Evolutionary conservation across 768 basidiomycete species (phyloP).

Genomic region (Leucocoprinus sp.): DNA sequence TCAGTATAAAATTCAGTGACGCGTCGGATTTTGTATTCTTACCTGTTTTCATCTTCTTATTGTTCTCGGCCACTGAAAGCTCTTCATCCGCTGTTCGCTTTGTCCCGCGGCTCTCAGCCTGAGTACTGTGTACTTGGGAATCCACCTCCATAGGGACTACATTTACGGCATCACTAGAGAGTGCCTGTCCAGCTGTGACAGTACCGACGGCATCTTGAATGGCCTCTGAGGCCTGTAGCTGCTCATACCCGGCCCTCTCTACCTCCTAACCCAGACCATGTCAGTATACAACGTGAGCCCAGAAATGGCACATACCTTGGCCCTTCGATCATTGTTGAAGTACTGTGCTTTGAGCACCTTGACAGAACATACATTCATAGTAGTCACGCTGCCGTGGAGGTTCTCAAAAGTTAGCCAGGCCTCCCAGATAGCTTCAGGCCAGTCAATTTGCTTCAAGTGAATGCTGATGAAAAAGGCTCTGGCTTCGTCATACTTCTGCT

Average conservation of each 20-base stretch:
- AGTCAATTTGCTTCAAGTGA: slow-evolving; percentile 72
- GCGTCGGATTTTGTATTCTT: slow-evolving; percentile 16
- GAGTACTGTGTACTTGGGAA: neutral
- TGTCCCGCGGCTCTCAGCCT: slow-evolving; percentile 27
- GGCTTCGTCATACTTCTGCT: slow-evolving; percentile 47
- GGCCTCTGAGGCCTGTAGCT: neutral
- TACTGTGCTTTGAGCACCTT: slow-evolving; percentile 58
- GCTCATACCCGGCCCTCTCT: slow-evolving; percentile 35
- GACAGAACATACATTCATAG: slow-evolving; percentile 53
- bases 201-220: slow-evolving; percentile 42
- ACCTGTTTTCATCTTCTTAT: slow-evolving; percentile 62
- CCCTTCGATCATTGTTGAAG: slow-evolving; percentile 53
- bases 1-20: neutral
- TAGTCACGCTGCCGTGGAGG: slow-evolving; percentile 63
- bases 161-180: slow-evolving; percentile 25
- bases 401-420: slow-evolving; percentile 88
- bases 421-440: slow-evolving; percentile 93
- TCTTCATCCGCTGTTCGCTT: slow-evolving; percentile 64
- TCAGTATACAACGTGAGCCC: neutral
- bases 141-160: slow-evolving; percentile 16
- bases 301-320: slow-evolving; percentile 37
- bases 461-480: slow-evolving; percentile 61
- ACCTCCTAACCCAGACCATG: slow-evolving; percentile 38
- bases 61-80: slow-evolving; percentile 22
- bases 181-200: slow-evolving; percentile 31